Percentiles rank a stretch among this genome's conserved stretches.
Conservation (phyloP, 306 rosid genomes). For the Elaeagnus macrophylla region DNA sequence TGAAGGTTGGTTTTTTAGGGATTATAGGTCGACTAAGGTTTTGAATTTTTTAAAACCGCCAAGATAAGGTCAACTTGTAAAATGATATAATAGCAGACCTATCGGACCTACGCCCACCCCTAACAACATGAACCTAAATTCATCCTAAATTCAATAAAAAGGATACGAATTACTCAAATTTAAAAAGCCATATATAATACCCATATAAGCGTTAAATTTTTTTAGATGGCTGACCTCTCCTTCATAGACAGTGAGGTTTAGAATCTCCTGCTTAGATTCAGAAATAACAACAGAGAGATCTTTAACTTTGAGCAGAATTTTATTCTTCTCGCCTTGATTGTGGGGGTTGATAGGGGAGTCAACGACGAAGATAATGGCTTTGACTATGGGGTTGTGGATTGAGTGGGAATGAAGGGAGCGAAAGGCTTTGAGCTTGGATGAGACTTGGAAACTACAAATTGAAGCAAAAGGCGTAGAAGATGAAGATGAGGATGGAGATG, state of each 20-base stretch:
- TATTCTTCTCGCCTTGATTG: conserved; percentile 23
- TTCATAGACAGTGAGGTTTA: conserved; percentile 58
- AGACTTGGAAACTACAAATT: background rate
- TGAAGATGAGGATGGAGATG: no score
- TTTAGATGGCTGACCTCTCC: conserved; percentile 43
- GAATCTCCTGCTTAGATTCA: conserved; percentile 54
- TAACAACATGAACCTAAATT: no score
- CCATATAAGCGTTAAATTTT: background rate
- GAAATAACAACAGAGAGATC: conserved; percentile 66
- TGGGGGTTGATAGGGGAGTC: no score
- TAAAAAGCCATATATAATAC: background rate
- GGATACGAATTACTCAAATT: background rate
- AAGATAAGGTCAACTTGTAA: no score
- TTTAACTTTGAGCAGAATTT: conserved; percentile 60
- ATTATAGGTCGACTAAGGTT: no score
- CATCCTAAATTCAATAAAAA: conserved; percentile 20
- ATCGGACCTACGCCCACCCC: no score
- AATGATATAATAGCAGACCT: no score
- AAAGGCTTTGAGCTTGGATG: conserved; percentile 15
- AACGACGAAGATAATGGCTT: conserved; percentile 26
- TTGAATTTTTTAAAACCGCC: no score
- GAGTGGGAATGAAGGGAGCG: conserved; percentile 17
- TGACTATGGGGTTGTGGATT: conserved; percentile 2
- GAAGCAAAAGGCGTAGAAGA: no score
- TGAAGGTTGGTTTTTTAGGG: no score